Evolutionary conservation across 1,284 basidiomycete genomes (phyloP).

Genomic region (Moesziomyces sp.): DNA sequence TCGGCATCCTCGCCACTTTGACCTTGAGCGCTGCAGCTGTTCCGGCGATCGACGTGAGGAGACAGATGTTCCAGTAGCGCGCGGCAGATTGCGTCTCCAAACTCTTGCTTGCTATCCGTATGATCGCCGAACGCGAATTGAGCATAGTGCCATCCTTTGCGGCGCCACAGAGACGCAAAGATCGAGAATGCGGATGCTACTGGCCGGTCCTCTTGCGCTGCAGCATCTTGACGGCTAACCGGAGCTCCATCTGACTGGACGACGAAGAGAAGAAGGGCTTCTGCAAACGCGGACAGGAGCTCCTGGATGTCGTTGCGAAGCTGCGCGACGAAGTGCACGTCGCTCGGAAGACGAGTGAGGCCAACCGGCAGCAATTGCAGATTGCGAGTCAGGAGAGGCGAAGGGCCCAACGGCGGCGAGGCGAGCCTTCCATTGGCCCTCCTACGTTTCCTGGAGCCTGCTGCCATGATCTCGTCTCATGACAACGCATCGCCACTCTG

Average conservation of each 20-base stretch:
- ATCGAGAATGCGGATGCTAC: slow-evolving; percentile 27
- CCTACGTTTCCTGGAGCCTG: slow-evolving; percentile 42
- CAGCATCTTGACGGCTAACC: not conserved
- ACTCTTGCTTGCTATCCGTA: slow-evolving; percentile 26
- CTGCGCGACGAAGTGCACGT: slow-evolving; percentile 23
- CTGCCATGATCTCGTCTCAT: slow-evolving; percentile 16
- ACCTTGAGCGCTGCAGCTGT: not conserved
- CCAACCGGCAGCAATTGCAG: slow-evolving; percentile 35
- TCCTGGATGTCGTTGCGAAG: slow-evolving; percentile 27
- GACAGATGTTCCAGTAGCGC: slow-evolving; percentile 21
- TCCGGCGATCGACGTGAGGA: slow-evolving; percentile 7
- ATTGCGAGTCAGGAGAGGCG: slow-evolving; percentile 34
- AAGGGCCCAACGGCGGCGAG: slow-evolving; percentile 36
- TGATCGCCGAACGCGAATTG: slow-evolving; percentile 47
- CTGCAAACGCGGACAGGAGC: slow-evolving; percentile 25
- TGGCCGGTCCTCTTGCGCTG: not conserved
- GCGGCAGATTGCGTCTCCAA: slow-evolving; percentile 31
- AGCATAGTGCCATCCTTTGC: slow-evolving; percentile 32
- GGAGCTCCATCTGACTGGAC: not conserved
- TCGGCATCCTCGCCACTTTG: not conserved
- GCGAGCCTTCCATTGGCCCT: slow-evolving; percentile 24
- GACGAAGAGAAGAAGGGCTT: slow-evolving; percentile 11
- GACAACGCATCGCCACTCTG: not conserved
- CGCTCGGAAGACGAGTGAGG: slow-evolving; percentile 37
- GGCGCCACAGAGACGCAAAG: slow-evolving; percentile 24